Evolutionary conservation across 768 basidiomycete species (phyloP), one percentile per base, ranked within the genome.

Genomic region (Phylloporus sp.): DNA sequence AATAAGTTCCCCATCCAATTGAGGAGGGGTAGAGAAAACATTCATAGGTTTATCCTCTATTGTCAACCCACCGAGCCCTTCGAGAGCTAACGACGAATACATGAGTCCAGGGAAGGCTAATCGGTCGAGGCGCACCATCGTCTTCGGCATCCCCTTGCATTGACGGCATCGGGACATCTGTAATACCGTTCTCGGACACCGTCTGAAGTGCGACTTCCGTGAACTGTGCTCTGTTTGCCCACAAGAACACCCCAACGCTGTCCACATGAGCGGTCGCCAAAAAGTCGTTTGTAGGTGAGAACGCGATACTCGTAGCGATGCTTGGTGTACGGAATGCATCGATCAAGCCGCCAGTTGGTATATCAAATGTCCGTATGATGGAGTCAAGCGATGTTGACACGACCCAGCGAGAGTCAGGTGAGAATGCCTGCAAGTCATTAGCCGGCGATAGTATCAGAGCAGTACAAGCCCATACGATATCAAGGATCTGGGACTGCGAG

Each of bases 141-240:
- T 94, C 93, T 61, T 92, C 91, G 7, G 77, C 78, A 8, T 79
- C 72, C 5, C 86, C 94, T 64, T 93, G 91, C 71, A 97, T 83
- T 0, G 86, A 86, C 6, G 97, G 95, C 49, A 98, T 73, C 1
- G 78, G 66, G 11, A 85, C 79, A 32, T 88, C 84, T 8, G 74
- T 71, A 7, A 93, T 71, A 50, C 90, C 85, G 29, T 85, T 82
- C 51, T 95, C 91, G 8, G 75, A 70, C n/a, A 97, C 79, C 47
- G 82, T 83, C 50, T 85, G 82, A 68, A 95, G 82, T 2, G 92
- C 76, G 16, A 97, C 80, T 53, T 95, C 89, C 0, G 85, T 70
- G 66, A 94, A 97, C 65, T 97, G 97, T 10, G 95, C 93, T 44
- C 93, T 85, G 69, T 99, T 98, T 12, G 95, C 92, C 94, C 97